Conservation (phyloP, 495 filamentous ascomycete genomes). For the Aspergillus carlsbadensis region DNA sequence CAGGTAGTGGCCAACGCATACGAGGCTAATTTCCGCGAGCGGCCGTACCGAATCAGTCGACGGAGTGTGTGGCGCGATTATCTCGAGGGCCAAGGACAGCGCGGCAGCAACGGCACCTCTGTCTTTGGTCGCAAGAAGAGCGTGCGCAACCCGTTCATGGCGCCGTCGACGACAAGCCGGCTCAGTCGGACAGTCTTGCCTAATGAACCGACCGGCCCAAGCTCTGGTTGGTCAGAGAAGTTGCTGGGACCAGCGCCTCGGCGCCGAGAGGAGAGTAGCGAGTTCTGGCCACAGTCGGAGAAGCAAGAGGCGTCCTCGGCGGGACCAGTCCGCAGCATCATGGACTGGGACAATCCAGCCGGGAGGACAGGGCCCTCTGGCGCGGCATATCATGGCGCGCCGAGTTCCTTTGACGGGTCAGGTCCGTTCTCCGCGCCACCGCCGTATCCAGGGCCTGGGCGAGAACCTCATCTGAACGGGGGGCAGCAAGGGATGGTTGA, state of each 20-base stretch:
- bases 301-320: neutral
- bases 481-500: neutral
- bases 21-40: conserved; percentile 8
- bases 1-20: conserved; percentile 11
- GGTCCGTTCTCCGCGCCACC: neutral
- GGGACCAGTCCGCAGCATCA: conserved; percentile 1
- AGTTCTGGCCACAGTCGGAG: conserved; percentile 6
- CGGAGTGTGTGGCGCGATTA: neutral
- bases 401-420: neutral
- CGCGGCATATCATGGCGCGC: neutral
- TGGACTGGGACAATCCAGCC: neutral
- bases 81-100: neutral
- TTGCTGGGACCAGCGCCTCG: neutral
- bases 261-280: neutral
- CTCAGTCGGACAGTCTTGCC: neutral
- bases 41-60: conserved; percentile 8
- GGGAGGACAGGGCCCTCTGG: neutral
- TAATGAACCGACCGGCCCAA: neutral
- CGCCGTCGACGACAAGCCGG: neutral
- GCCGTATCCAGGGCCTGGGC: neutral
- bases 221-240: neutral
- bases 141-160: conserved; percentile 1
- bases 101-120: neutral
- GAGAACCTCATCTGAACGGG: neutral
- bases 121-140: neutral